These are phyloP conservation scores for Hyaloperonospora brassicae DNA, from an alignment of 352 stramenopile species.

Conservation along the genomic window DNA sequence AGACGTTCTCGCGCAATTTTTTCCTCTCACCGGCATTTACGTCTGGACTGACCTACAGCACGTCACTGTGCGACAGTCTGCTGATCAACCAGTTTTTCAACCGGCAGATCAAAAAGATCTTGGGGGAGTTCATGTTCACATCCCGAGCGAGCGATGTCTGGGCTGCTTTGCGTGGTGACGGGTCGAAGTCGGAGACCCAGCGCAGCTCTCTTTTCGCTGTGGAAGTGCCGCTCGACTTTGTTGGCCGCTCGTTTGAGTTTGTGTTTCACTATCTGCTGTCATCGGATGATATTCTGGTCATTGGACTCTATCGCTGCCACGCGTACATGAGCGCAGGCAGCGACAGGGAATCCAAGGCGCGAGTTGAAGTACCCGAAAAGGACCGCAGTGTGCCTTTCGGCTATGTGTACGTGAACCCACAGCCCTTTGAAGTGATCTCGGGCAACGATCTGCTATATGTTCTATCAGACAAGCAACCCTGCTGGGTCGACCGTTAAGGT, in stretches of 20 bases:
- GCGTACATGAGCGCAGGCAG: conserved; percentile 32
- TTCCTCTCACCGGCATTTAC: conserved; percentile 75
- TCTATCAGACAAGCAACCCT: conserved; percentile 72
- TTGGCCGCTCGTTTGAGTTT: conserved; percentile 73
- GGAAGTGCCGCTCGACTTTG: conserved; percentile 75
- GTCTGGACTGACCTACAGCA: conserved; percentile 79
- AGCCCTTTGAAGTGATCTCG: conserved; percentile 61
- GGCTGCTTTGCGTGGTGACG: conserved; percentile 29
- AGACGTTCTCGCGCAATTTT: conserved; percentile 67
- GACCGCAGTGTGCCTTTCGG: conserved; percentile 70
- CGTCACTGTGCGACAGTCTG: conserved; percentile 74
- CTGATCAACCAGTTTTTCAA: conserved; percentile 89
- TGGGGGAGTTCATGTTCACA: conserved; percentile 81
- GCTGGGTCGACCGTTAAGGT: conserved; percentile 31
- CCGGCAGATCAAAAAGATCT: conserved; percentile 77
- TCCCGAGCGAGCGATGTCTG: conserved; percentile 50
- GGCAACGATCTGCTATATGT: conserved; percentile 82
- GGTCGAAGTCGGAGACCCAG: conserved; percentile 33
- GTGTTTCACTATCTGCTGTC: conserved; percentile 78
- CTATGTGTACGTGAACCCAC: conserved; percentile 80
- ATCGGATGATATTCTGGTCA: conserved; percentile 67
- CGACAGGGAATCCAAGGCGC: conserved; percentile 13
- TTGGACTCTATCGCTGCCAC: conserved; percentile 72
- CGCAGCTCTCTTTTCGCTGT: conserved; percentile 74
- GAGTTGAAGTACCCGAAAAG: conserved; percentile 51